A percentile compares a stretch with the other conserved stretches of the same genome.
These are phyloP conservation scores for Neurospora cerealis DNA, from an alignment of 495 filamentous ascomycete genomes.

Conservation along the genomic window DNA sequence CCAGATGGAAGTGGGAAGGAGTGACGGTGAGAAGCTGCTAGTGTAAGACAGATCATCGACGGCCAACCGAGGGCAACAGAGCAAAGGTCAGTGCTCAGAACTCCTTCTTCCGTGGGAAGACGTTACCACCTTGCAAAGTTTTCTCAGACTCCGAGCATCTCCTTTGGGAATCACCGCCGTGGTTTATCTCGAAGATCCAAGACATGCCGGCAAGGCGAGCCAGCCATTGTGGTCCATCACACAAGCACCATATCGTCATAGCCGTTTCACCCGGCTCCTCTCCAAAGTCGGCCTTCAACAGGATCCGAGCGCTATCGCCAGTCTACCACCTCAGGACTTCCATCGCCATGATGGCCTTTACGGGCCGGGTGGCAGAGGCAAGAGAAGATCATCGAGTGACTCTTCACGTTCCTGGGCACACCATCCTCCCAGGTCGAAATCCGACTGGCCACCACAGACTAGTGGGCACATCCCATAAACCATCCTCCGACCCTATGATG, in stretches of 20 bases:
- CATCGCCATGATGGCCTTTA: not conserved
- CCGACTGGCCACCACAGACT: not conserved
- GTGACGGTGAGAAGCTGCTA: not conserved
- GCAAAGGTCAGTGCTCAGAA: not conserved
- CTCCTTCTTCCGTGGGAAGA: not conserved
- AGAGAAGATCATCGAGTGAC: not conserved
- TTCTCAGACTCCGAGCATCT: not conserved
- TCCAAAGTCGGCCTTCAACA: not conserved
- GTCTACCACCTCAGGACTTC: not conserved
- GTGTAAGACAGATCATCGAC: not conserved
- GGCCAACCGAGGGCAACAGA: not conserved
- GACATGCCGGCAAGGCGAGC: not conserved
- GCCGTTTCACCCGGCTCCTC: not conserved
- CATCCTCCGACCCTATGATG: not conserved
- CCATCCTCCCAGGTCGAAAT: not conserved
- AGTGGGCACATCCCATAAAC: not conserved
- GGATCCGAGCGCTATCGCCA: not conserved
- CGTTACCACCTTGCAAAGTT: not conserved
- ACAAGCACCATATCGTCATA: not conserved
- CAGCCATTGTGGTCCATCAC: not conserved
- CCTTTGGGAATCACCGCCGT: not conserved
- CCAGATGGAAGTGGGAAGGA: not conserved
- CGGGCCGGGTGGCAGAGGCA: not conserved
- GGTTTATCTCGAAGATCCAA: not conserved
- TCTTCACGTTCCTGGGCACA: not conserved